These are phyloP conservation scores for Tilletia caries DNA, from an alignment of 1,284 basidiomycete genomes.

Conservation along the genomic window DNA sequence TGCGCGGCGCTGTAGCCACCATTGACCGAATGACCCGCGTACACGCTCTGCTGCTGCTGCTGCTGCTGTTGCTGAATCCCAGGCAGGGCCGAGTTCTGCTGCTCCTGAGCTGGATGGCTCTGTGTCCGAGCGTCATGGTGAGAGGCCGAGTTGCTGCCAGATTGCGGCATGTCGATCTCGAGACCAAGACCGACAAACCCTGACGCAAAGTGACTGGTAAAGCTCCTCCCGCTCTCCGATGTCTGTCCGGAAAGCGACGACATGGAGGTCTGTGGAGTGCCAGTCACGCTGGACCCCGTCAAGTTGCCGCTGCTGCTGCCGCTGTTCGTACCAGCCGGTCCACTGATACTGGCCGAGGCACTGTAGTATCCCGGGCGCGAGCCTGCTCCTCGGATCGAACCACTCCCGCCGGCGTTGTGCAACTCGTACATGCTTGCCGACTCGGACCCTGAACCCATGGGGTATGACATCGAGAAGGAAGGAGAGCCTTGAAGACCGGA, in stretches of 20 bases:
- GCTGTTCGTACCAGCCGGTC: background rate
- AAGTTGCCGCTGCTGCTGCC: background rate
- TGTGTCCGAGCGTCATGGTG: background rate
- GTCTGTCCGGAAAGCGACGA: background rate
- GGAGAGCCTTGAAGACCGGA: background rate
- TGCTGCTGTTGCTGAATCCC: too few relatives aligned
- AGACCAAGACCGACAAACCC: conserved; percentile 4
- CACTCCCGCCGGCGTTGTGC: background rate
- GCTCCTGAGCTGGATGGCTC: background rate
- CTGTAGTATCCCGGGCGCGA: background rate
- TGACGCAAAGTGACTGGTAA: background rate
- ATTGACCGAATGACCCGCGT: background rate
- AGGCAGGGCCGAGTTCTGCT: too few relatives aligned
- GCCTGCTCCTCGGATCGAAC: background rate
- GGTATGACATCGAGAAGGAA: background rate
- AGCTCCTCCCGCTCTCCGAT: background rate
- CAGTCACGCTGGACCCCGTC: background rate
- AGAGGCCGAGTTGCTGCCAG: background rate
- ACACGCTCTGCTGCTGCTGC: background rate
- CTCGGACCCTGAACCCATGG: background rate
- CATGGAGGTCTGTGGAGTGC: background rate
- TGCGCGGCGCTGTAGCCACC: background rate
- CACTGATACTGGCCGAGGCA: too few relatives aligned
- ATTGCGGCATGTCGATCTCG: background rate
- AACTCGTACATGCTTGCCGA: background rate